These are phyloP conservation scores for Eucalyptus coolabah DNA, from an alignment of 345 rosid species.

Conservation along the genomic window DNA sequence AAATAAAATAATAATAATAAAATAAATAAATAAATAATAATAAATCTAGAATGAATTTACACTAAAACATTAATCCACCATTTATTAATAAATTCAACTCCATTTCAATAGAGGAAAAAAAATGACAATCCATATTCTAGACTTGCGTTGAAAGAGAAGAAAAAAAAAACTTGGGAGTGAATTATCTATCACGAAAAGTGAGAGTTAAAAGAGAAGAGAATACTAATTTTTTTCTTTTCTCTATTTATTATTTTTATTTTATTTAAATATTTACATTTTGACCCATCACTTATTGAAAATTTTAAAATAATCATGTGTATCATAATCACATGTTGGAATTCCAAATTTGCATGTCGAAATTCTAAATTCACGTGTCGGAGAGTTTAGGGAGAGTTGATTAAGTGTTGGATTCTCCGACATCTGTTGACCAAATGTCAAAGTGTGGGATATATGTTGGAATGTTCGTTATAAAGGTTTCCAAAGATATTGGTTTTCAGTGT, in stretches of 20 bases:
- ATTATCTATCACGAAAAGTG: too few relatives aligned
- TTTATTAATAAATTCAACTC: too few relatives aligned
- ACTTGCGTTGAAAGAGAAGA: rapidly evolving
- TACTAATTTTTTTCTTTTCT: rapidly evolving
- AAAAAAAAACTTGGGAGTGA: rapidly evolving
- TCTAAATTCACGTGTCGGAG: rapidly evolving
- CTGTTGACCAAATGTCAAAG: rapidly evolving
- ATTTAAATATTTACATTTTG: too few relatives aligned
- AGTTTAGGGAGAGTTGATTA: rapidly evolving
- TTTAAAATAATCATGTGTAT: too few relatives aligned
- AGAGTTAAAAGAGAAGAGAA: rapidly evolving
- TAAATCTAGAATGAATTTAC: rapidly evolving
- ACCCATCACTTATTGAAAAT: rapidly evolving
- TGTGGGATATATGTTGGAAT: too few relatives aligned
- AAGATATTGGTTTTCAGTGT: too few relatives aligned
- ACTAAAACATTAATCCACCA: too few relatives aligned
- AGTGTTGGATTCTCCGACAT: rapidly evolving
- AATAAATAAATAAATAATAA: too few relatives aligned
- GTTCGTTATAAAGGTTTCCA: too few relatives aligned
- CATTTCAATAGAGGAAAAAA: too few relatives aligned
- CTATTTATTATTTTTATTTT: too few relatives aligned
- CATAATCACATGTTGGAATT: rapidly evolving
- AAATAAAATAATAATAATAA: too few relatives aligned
- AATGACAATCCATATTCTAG: rapidly evolving
- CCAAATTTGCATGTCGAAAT: rapidly evolving